Evolutionary conservation across 2,329 filamentous ascomycete species (phyloP), one percentile per base, ranked within the genome.

Genomic region (Lachnellula willkommii): DNA sequence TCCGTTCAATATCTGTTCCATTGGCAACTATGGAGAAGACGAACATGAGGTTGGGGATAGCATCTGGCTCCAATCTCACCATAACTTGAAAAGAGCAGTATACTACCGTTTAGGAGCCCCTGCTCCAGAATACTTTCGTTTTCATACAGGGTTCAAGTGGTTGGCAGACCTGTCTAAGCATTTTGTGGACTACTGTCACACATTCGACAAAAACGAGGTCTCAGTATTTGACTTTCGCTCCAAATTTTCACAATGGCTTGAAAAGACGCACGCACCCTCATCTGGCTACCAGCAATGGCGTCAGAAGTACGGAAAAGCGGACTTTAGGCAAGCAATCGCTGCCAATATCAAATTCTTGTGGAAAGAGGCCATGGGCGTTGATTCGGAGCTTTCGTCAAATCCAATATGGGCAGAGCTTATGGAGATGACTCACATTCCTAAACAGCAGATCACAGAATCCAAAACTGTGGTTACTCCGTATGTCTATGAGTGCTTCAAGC

Each of bases 401-500:
- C 63, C 65, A 0, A 64, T 77, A 5, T 77, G 72, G 71, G 55
- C 51, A 6, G 74, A 76, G 52, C 56, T 72, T 1, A 28, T 68
- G 8, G 51, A 62, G 3, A 62, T 69, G 5, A 61, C 56, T 11
- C 67, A 67, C 3, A 69, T 77, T 20, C 58, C 57, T 6, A 22
- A 55, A 17, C 65, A 70, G 37, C 17, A 48, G n/a, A 55, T 60
- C 11, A 55, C 62, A 62, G 57, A 67, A 61, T 40, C 54, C 43
- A 42, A 69, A 3, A 93, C 89, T 0, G 71, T 89, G 0, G 85
- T 92, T 0, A 93, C 90, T 0, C 81, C 85, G 0, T 89, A 87
- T 54, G 80, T 88, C 0, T 79, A 82, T 57, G 66, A 80, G 3
- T 81, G 81, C 53, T 94, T 94, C 60, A 73, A 75, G 3, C 72